phyloP scores from a whole-genome alignment of 805 yeast species.

The Millerozyma acaciae region DNA sequence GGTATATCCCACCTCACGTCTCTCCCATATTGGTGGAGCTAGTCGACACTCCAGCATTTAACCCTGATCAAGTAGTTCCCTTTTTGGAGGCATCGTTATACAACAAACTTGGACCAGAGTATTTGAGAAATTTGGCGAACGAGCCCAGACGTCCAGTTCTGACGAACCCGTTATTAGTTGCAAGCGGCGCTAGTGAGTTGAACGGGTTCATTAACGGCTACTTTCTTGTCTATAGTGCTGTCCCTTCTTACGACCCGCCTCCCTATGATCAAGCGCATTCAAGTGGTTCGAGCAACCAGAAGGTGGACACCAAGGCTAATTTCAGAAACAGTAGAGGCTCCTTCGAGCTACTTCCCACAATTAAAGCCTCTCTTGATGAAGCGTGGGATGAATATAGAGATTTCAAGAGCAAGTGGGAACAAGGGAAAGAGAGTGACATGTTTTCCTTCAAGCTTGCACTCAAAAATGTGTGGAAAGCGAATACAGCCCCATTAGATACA shows the following conservation, averaged over 20 bases:
- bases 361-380: constrained; percentile 57
- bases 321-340: constrained; percentile 11
- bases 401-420: constrained; percentile 54
- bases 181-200: constrained; percentile 74
- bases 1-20: constrained; percentile 42
- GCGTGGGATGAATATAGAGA: constrained; percentile 69
- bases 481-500: constrained; percentile 15
- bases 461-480: constrained; percentile 54
- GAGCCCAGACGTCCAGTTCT: constrained; percentile 59
- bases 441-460: constrained; percentile 57
- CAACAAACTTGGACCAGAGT: constrained; percentile 54
- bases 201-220: constrained; percentile 78
- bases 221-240: constrained; percentile 62
- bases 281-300: neutral
- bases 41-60: constrained; percentile 72
- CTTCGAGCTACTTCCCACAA: constrained; percentile 38
- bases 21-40: constrained; percentile 65
- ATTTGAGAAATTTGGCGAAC: constrained; percentile 57
- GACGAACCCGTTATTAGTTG: constrained; percentile 66
- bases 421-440: constrained; percentile 65
- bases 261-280: constrained; percentile 38
- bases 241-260: constrained; percentile 64
- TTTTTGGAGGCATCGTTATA: constrained; percentile 70
- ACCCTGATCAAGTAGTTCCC: constrained; percentile 65
- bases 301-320: too few relatives aligned